Percentiles rank a stretch among this genome's conserved stretches.
phyloP scores from a whole-genome alignment of 352 stramenopile genomes.

The Globisporangium rhizosaccharum region DNA sequence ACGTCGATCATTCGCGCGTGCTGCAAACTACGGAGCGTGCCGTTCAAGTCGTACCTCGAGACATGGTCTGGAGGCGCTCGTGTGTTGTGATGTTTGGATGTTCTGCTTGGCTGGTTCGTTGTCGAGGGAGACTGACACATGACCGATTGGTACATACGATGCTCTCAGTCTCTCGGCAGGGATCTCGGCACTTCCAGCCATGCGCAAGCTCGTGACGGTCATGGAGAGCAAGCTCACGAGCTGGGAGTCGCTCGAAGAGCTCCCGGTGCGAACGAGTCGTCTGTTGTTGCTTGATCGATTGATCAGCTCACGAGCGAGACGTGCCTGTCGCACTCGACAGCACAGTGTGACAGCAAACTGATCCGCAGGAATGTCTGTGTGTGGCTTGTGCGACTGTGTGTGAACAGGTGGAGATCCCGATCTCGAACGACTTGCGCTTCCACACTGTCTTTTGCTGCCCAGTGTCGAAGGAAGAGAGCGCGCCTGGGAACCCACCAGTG shows the following conservation, averaged over 20 bases:
- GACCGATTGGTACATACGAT: background rate
- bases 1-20: conserved; percentile 69
- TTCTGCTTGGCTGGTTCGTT: background rate
- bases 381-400: background rate
- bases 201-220: conserved; percentile 77
- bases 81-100: background rate
- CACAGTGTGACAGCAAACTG: background rate
- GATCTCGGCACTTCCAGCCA: conserved; percentile 60
- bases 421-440: conserved; percentile 77
- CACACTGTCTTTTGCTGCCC: conserved; percentile 86
- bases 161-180: conserved; percentile 56
- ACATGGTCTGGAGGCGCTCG: conserved; percentile 42
- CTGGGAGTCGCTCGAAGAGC: conserved; percentile 68
- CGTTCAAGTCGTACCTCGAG: conserved; percentile 64
- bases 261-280: conserved; percentile 30
- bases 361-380: background rate
- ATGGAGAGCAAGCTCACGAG: conserved; percentile 74
- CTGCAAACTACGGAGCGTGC: conserved; percentile 64
- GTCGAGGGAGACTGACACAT: background rate
- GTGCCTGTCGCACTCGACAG: background rate
- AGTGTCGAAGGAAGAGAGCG: conserved; percentile 84
- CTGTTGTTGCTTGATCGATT: background rate
- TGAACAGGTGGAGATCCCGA: conserved; percentile 62
- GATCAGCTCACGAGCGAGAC: background rate
- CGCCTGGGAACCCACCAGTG: conserved; percentile 76